Base-by-base conservation (phyloP, 371 early-diverging fungal species). In the Rhizomucor miehei region DNA sequence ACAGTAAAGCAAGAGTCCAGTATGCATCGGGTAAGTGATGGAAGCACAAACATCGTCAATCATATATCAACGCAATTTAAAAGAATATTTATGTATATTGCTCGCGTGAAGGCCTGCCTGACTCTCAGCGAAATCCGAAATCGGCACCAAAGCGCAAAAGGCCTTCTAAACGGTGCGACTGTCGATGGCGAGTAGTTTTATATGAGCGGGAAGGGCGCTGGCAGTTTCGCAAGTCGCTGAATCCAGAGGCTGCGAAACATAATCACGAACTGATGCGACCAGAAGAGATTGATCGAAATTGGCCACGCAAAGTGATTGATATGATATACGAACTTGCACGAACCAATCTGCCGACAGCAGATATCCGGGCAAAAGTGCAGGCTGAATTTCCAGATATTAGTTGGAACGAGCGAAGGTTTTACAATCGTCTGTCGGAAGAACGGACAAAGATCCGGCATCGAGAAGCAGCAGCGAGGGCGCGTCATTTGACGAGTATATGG, bases 401-500 rank as follows among this genome's bases (percentile, higher is more conserved):
- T n/a, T 84, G 84, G 84, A 82, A 84, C 40, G 84, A 84, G 37
- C 76, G 84, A 44, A 67, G 84, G 1, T 84, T 84, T 56, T 84
- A 84, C 40, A 84, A 84, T 58, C 69, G 84, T 13, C 54, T 84
- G 19, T 77, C 82, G 13, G 84, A 84, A 49, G 82, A 84, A 39
- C 69, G 84, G 55, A 80, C 60, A 70, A 80, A 80, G 52, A 79
- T 82, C 43, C 69, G 68, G 24, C 54, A 64, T 5, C 60, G 81
- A 13, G 82, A 84, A 39, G 70, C 84, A 0, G 71, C 71, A 20
- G 63, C 47, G 11, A 63, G 84, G 11, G 80, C 80, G 16, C 65
- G 61, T 20, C 64, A 70, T 34, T 43, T 74, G 14, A 63, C 60
- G 24, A 21, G 56, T 1, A n/a, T 67, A 2, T 72, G 73, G 71